Evolutionary conservation across 2,329 filamentous ascomycete genomes (phyloP).

Genomic region (Colletotrichum tanaceti): DNA sequence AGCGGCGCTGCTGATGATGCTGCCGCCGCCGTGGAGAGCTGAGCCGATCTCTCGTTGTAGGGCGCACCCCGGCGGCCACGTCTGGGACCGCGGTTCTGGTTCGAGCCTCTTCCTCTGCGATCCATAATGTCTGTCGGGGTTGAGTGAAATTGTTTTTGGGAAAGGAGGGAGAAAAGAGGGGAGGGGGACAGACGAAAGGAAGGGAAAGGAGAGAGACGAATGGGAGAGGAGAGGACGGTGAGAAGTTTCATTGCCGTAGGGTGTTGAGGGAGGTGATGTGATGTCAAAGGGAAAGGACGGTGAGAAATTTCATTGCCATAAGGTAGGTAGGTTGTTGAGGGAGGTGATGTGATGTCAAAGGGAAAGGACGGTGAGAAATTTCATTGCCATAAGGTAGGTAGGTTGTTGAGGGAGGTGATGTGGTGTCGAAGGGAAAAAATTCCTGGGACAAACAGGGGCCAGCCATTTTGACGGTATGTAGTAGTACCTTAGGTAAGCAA

Average conservation of each 20-base stretch:
- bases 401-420: constrained; percentile 15
- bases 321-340: too few species aligned
- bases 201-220: too few species aligned
- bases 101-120: constrained; percentile 33
- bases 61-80: constrained; percentile 23
- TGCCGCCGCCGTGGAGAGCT: constrained; percentile 7
- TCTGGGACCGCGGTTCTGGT: constrained; percentile 19
- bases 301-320: too few species aligned
- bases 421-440: constrained; percentile 33
- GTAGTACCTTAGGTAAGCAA: too few species aligned
- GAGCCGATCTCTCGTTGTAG: constrained; percentile 16
- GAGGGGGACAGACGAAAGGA: too few species aligned
- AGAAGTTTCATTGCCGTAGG: neutral
- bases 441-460: constrained; percentile 27
- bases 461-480: too few species aligned
- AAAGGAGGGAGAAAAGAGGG: too few species aligned
- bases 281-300: too few species aligned
- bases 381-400: too few species aligned
- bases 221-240: neutral
- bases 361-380: too few species aligned
- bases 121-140: constrained; percentile 21
- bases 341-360: too few species aligned
- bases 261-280: too few species aligned
- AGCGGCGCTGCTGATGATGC: constrained; percentile 1
- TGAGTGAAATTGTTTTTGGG: neutral